Percentiles rank a stretch among this genome's conserved stretches.
These are phyloP conservation scores for Sphagnum fallax DNA, from an alignment of 228 moss, liverwort and hornwort genomes.

Conservation along the genomic window DNA sequence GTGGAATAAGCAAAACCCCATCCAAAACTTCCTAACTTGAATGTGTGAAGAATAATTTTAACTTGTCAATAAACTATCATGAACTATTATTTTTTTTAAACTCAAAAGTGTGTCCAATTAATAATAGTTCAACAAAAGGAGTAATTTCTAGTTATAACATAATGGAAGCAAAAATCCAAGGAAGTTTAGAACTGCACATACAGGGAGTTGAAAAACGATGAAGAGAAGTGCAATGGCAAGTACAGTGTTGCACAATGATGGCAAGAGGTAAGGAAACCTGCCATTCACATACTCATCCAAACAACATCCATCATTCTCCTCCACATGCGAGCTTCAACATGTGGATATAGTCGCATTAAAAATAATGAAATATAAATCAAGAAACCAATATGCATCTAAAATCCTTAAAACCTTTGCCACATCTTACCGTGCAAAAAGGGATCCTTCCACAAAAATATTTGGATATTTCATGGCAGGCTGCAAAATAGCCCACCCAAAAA, in stretches of 20 bases:
- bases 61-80: too few relatives aligned
- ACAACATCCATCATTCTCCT: background rate
- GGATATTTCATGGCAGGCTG: conserved; percentile 17
- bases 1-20: too few relatives aligned
- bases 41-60: too few relatives aligned
- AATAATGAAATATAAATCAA: background rate
- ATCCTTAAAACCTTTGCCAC: background rate
- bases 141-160: too few relatives aligned
- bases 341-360: background rate
- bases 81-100: too few relatives aligned
- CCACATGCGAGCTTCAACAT: background rate
- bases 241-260: conserved; percentile 31
- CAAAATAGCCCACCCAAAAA: background rate
- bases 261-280: conserved; percentile 44
- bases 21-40: too few relatives aligned
- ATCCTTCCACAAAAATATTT: conserved; percentile 8
- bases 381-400: background rate
- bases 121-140: too few relatives aligned
- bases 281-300: background rate
- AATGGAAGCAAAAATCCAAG: too few relatives aligned
- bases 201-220: conserved; percentile 31
- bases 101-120: too few relatives aligned
- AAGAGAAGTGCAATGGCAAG: conserved; percentile 29
- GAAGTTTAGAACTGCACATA: conserved; percentile 10
- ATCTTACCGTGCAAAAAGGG: conserved; percentile 15